Evolutionary conservation across 305 asterid genomes (phyloP), one percentile per base, ranked within the genome.

Genomic region (Rubia balearica): DNA sequence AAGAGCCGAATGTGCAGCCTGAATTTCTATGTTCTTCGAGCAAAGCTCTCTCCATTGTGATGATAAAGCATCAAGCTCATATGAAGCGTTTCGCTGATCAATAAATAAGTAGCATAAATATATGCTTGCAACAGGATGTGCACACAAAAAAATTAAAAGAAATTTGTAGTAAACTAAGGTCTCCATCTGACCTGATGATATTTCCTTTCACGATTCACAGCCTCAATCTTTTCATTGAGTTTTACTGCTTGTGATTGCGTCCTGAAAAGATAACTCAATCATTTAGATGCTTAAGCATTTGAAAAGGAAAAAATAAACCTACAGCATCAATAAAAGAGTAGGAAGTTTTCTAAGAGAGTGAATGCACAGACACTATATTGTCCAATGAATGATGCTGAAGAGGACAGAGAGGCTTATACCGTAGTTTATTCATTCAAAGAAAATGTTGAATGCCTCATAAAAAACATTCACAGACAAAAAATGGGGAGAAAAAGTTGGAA

Each of bases 41-140:
- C 98, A 89, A 60, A 94, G 94, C 78, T 94, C 99, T 81, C 89
- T 88, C 98, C 95, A 91, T 85, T 94, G 99, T 68, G 86, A 74
- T 67, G 97, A 88, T 76, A 91, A 80, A 56, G 98, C 96, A 78
- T 76, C 84, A 60, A 94, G 95, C 89, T 94, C 99, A 53, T 88
- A 88, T 59, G 97, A 96, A 19, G 96, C 84, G 80, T 83, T 90
- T 91, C 90, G 98, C 99, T 94, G 94, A 70, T 78, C 71, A 80
- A 67, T 67, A 74, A 16, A 70, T 9, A 67, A 36, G 53, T 61
- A 55, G 38, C 46, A 75, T 53, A 46, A 51, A 48, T 48, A 10
- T 17, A 56, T 10, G 55, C 53, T 22, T 33, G 24, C 16, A 3
- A 68, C 9, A n/a, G 22, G 4, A 42, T 7, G 51, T 27, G 40